Evolutionary conservation across 2,329 filamentous ascomycete genomes (phyloP), one percentile per base, ranked within the genome.

Genomic region (Pseudogymnoascus sp.): DNA sequence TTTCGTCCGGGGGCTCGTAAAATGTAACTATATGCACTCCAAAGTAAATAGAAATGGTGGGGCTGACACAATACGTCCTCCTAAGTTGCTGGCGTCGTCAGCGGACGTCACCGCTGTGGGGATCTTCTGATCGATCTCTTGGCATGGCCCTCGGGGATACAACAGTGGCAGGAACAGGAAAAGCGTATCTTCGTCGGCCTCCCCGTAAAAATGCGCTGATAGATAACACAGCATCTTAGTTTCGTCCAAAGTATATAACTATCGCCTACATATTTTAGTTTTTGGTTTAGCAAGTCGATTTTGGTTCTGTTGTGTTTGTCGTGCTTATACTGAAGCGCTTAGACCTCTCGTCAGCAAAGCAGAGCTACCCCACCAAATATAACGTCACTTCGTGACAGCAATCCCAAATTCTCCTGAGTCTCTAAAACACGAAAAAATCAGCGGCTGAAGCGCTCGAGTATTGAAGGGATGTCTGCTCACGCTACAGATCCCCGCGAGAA

Each of bases 41-140:
- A 55, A 55, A 55, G 45, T 55, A 55, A 55, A 55, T 4, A 33
- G 9, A 4, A 55, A 35, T 55, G 49, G 49, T 55, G 49, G 49
- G 49, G 49, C 49, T 55, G 28, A 55, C 49, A 55, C 9, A 33
- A 35, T 35, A 11, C n/a, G 9, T 33, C 45, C 6, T 31, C 23
- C 3, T n/a, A 16, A 41, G 43, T n/a, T 52, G 23, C 25, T 31
- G 45, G 49, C 25, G 49, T 55, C 49, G 49, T 55, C 49, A 55
- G 49, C 49, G 49, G 49, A 55, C 49, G 49, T 55, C 49, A 55
- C 49, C 49, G 8, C n/a, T 55, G 49, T 55, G 49, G 49, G 25
- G 49, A 55, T 55, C 49, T 55, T 55, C 49, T 55, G 49, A 55
- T 55, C 25, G 49, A 55, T 55, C 49, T 55, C 49, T 55, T 55